Evolutionary conservation across 495 filamentous ascomycete species (phyloP), one percentile per base, ranked within the genome.

Genomic region (Viridothelium virens): DNA sequence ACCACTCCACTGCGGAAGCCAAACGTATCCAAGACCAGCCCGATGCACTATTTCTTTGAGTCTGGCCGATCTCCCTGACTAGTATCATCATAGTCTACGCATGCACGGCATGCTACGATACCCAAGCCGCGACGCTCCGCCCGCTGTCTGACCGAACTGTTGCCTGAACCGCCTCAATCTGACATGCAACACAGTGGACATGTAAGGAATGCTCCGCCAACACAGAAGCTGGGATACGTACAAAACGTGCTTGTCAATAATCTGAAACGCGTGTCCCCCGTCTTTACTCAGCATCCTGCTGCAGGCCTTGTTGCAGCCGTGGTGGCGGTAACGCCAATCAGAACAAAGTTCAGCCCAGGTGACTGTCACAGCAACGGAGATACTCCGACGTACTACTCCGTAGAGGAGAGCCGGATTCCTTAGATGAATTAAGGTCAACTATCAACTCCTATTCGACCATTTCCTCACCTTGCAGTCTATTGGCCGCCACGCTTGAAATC

Each of bases 231-330:
- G 53, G 5, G 53, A 59, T 31, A 53, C 41, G 1, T 18, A 59
- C n/a, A 59, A 59, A 59, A 33, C 7, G 7, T 59, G 53, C 53
- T 9, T 6, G 36, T n/a, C 53, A 5, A 33, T 34, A 4, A 2
- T 59, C 53, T 59, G 53, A 59, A 59, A 59, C 53, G 53, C 31
- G 33, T 59, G 53, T 14, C 48, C 25, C 53, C 53, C 0, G 53
- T 9, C 7, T 36, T 59, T 7, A 34, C 53, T 3, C 10, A 18
- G 53, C 53, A 33, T 59, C 25, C 41, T 44, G 41, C 41, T 44
- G 41, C 41, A 14, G 41, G 41, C 41, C 7, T 14, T 14, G 41
- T 44, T 44, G 7, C 41, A 44, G 41, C 41, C 41, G 14, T 14
- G 7, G 7, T 44, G 14, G 41, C 41, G 41, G 7, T 7, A 44